These are phyloP conservation scores for Marasmius fiardii DNA, from an alignment of 1,284 basidiomycete genomes.

Conservation along the genomic window DNA sequence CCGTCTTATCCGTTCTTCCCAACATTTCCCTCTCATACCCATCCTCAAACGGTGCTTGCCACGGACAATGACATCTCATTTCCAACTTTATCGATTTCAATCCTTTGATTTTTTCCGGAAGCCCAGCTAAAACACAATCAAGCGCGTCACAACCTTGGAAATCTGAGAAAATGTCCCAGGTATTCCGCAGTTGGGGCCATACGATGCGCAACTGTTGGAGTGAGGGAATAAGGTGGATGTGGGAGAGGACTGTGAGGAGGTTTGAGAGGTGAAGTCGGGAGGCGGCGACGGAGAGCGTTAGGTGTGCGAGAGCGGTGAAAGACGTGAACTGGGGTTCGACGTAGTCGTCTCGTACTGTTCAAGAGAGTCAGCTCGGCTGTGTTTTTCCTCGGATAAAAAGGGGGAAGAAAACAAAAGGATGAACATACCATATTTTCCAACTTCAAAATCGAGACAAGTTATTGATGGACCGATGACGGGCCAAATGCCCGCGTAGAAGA, in stretches of 20 bases:
- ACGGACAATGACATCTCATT: neutral
- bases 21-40: neutral
- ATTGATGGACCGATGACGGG: neutral
- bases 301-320: neutral
- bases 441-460: neutral
- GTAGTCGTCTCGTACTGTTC: neutral
- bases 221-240: neutral
- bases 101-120: neutral
- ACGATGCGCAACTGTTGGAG: neutral
- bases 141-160: neutral
- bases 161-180: neutral
- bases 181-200: neutral
- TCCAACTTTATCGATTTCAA: neutral
- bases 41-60: neutral
- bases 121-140: neutral
- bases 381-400: neutral
- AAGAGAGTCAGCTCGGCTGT: neutral
- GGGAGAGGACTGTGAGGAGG: neutral
- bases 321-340: neutral
- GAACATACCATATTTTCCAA: slow-evolving; percentile 2
- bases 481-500: neutral
- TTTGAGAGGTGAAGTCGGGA: neutral
- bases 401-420: neutral
- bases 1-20: neutral
- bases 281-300: neutral